Conservation (phyloP, 1,139 yeast genomes). For the Ogataea hybrid region DNA sequence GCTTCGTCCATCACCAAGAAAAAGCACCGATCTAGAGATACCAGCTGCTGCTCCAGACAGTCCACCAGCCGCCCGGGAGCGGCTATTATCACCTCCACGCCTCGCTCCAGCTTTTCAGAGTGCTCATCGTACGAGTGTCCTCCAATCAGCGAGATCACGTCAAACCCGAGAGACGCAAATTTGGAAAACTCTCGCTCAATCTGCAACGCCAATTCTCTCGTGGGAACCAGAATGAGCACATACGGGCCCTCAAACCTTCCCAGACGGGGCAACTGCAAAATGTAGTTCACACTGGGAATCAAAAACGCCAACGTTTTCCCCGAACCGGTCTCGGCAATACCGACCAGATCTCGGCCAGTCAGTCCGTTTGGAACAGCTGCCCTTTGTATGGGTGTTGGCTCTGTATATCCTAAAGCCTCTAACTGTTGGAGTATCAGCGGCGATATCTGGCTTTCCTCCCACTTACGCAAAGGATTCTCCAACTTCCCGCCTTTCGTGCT, state of each 20-base stretch:
- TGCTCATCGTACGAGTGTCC: conserved; percentile 86
- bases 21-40: conserved; percentile 60
- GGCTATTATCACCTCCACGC: conserved; percentile 83
- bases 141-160: conserved; percentile 70
- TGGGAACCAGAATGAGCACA: conserved; percentile 78
- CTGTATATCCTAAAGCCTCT: conserved; percentile 43
- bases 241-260: conserved; percentile 58
- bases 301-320: conserved; percentile 90
- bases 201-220: conserved; percentile 91
- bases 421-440: conserved; percentile 40
- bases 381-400: conserved; percentile 89
- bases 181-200: conserved; percentile 65
- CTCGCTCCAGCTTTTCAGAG: conserved; percentile 53
- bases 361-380: conserved; percentile 81
- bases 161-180: conserved; percentile 46
- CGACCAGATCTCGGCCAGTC: conserved; percentile 63
- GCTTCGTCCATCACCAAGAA: conserved; percentile 89
- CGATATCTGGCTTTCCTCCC: conserved; percentile 66
- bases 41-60: conserved; percentile 63
- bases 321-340: conserved; percentile 95
- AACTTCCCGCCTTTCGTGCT: conserved; percentile 51
- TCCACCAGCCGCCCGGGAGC: conserved; percentile 93
- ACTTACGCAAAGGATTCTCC: conserved; percentile 64
- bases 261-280: conserved; percentile 40
- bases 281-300: conserved; percentile 66